These are phyloP conservation scores for Vanrija pseudolonga DNA, from an alignment of 1,284 basidiomycete species.

Conservation along the genomic window DNA sequence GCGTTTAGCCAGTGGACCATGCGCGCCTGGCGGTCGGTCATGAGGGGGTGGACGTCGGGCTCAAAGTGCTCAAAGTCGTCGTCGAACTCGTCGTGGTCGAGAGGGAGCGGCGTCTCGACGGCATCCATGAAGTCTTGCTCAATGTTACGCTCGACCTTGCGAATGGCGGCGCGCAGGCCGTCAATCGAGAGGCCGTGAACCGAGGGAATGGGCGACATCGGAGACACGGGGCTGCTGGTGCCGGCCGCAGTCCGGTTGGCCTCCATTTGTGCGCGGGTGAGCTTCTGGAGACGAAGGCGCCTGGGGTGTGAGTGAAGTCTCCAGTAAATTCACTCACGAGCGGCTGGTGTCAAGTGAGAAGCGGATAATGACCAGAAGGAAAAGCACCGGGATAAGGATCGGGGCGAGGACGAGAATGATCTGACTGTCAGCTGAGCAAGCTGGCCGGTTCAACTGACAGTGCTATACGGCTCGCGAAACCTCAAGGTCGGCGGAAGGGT, in stretches of 20 bases:
- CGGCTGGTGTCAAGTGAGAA: slow-evolving; percentile 32
- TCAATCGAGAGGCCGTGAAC: slow-evolving; percentile 30
- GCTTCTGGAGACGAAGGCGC: slow-evolving; percentile 28
- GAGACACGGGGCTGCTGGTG: neutral
- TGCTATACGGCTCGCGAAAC: slow-evolving; percentile 64
- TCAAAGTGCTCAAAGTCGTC: neutral
- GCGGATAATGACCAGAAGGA: slow-evolving; percentile 46
- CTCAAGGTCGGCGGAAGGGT: slow-evolving; percentile 63
- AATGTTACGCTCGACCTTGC: slow-evolving; percentile 31
- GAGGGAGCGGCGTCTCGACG: slow-evolving; percentile 6
- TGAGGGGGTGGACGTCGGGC: slow-evolving; percentile 19
- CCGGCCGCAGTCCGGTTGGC: neutral
- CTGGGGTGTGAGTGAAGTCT: too few relatives aligned
- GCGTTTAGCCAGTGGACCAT: slow-evolving; percentile 41
- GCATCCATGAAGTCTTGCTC: slow-evolving; percentile 36
- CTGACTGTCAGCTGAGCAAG: slow-evolving; percentile 2
- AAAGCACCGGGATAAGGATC: slow-evolving; percentile 47
- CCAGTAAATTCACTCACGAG: slow-evolving; percentile 15
- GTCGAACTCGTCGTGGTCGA: neutral
- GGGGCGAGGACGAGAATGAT: slow-evolving; percentile 67
- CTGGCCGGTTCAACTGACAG: slow-evolving; percentile 53
- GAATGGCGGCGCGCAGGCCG: slow-evolving; percentile 29
- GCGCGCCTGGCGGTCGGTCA: slow-evolving; percentile 33
- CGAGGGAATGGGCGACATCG: slow-evolving; percentile 15
- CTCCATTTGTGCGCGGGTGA: slow-evolving; percentile 18